Evolutionary conservation across 495 filamentous ascomycete genomes (phyloP), one percentile per base, ranked within the genome.

Genomic region (Glonium stellatum): DNA sequence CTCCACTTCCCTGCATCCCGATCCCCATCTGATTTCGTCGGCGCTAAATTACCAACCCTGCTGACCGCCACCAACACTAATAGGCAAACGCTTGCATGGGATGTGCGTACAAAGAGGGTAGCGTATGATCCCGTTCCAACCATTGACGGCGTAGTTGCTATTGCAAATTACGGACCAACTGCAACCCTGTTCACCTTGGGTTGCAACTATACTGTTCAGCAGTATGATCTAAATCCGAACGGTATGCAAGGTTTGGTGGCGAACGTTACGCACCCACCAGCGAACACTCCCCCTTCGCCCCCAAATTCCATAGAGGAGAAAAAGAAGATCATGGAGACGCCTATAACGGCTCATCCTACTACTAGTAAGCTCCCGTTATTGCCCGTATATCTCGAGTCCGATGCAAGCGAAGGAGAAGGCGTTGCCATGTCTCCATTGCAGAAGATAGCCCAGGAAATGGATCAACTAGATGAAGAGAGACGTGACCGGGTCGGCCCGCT

Each of bases 71-170:
- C 54, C 53, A 31, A 27, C 23, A 74, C 65, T 59, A 71, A 63
- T 69, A 98, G 93, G 54, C 87, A 93, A 77, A 96, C 92, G 55
- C 85, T 87, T 68, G 84, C 89, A 39, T 97, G 93, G 92, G 93
- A 98, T 79, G 93, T 98, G 58, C 81, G 90, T 64, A 98, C 95
- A 10, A 98, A 97, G 70, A 87, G 92, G 62, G 88, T 97, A 58
- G 87, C 91, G 13, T 95, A 82, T 72, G 91, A 96, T 63, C 79
- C 80, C 49, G 88, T 98, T 46, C 88, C 90, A 31, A 97, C 91
- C 5, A 80, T 92, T 19, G 87, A 90, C 5, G 84, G 85, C 35
- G 82, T 96, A 51, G 82, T 81, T 47, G 93, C 88, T 25, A 78
- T 98, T 22, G 85, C 90, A 23, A 87, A 90, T 60, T 96, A 92